phyloP scores from a whole-genome alignment of 2,329 filamentous ascomycete genomes.

The Fusarium protoensiforme region DNA sequence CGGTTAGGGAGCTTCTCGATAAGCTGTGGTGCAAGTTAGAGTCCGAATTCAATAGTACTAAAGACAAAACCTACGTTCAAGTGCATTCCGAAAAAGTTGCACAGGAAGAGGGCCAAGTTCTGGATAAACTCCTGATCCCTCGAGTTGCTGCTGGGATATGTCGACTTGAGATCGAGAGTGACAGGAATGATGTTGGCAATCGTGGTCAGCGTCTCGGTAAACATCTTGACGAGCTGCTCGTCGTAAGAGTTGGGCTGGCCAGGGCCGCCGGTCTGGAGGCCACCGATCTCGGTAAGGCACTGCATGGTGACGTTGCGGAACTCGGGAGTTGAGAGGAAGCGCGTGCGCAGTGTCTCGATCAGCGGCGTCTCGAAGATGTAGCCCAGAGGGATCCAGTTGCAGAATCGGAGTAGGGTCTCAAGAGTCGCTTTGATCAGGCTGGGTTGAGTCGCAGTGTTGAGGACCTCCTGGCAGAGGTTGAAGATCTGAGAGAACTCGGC shows the following conservation, averaged over 20 bases:
- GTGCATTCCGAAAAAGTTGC: slow-evolving; percentile 96
- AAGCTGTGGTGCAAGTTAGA: slow-evolving; percentile 62
- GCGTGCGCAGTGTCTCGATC: slow-evolving; percentile 91
- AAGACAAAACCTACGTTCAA: slow-evolving; percentile 70
- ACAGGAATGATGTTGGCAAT: slow-evolving; percentile 95
- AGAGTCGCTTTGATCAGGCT: slow-evolving; percentile 96
- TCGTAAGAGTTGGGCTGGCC: slow-evolving; percentile 81
- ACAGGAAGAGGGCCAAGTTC: slow-evolving; percentile 94
- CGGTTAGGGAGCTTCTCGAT: slow-evolving; percentile 96
- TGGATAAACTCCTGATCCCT: slow-evolving; percentile 98
- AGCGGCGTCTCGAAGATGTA: slow-evolving; percentile 99
- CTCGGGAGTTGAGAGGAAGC: slow-evolving; percentile 92
- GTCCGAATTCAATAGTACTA: slow-evolving; percentile 9
- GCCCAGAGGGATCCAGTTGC: slow-evolving; percentile 98
- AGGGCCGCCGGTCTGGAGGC: slow-evolving; percentile 82
- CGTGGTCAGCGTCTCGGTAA: slow-evolving; percentile 93
- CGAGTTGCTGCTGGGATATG: slow-evolving; percentile 91
- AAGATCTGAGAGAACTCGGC: slow-evolving; percentile 99
- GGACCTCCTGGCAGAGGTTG: slow-evolving; percentile 94
- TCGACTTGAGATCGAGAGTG: slow-evolving; percentile 87
- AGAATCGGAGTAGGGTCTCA: slow-evolving; percentile 93
- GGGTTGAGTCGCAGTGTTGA: slow-evolving; percentile 88
- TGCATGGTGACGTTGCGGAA: slow-evolving; percentile 98
- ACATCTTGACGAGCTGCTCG: slow-evolving; percentile 97
- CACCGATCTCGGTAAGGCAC: slow-evolving; percentile 96